Evolutionary conservation across 1,139 yeast genomes (phyloP), one percentile per base, ranked within the genome.

Genomic region (Suhomyces chickasaworum): DNA sequence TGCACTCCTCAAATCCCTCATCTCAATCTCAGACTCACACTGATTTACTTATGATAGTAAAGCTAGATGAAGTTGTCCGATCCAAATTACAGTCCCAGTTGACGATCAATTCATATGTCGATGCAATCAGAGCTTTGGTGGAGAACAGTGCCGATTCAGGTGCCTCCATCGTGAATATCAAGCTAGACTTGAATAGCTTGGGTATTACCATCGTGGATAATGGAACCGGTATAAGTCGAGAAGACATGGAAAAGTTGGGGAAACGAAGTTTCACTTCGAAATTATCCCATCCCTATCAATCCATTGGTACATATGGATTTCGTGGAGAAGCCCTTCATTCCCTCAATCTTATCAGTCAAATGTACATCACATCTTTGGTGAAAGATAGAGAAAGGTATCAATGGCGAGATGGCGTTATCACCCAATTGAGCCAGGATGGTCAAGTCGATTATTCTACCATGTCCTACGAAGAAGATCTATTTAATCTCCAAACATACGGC

Each of bases 141-240:
- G 95, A 88, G 60, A 90, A 90, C 66, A 75, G 91, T 12, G 69
- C 89, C 1, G 97, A 90, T 62, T 91, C 97, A 0, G 75, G 77
- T 0, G 79, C 95, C 10, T 68, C 81, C 1, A 60, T 69, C n/a
- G 74, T 91, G n/a, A 81, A 75, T 27, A 73, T 91, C 1, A 65
- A 79, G 15, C 77, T 84, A 9, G 86, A 86, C 57, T 83, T 83
- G 17, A 81, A 83, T 1, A 58, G 69, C 1, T 58, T 75, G 15
- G 93, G 84, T 48, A 66, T 89, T 1, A 81, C 78, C 45, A 80
- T 90, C 10, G 72, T 78, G 2, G 98, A 91, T 60, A 81, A 89
- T 61, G 98, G 98, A 0, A 45, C 61, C 2, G 98, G 98, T 0
- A 84, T 91, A 13, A 58, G 64, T 16, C 70, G 54, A n/a, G 70